phyloP scores from a whole-genome alignment of 805 yeast species.

The fission yeast (Schizosaccharomyces pombe) region ASM294v3 CU329670.1:1832501-1833000 shows the following conservation, averaged over 20 bases:
- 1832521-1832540: slow-evolving; percentile 7
- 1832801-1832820: slow-evolving; percentile 32
- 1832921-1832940: slow-evolving; percentile 23
- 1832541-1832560: slow-evolving; percentile 22
- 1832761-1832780: slow-evolving; percentile 36
- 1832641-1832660: slow-evolving; percentile 44
- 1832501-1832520: background rate
- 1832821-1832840: slow-evolving; percentile 13
- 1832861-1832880: slow-evolving; percentile 34
- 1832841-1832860: slow-evolving; percentile 42
- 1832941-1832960: slow-evolving; percentile 18
- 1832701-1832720: slow-evolving; percentile 21
- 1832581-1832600: slow-evolving; percentile 24
- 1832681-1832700: slow-evolving; percentile 22
- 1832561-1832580: slow-evolving; percentile 23
- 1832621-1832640: slow-evolving; percentile 21
- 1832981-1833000: slow-evolving; percentile 23
- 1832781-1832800: slow-evolving; percentile 50
- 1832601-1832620: slow-evolving; percentile 14
- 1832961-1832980: slow-evolving; percentile 25
- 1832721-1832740: slow-evolving; percentile 5
- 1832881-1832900: slow-evolving; percentile 26
- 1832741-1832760: slow-evolving; percentile 25
- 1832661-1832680: slow-evolving; percentile 42
- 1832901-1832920: slow-evolving; percentile 15